Base-by-base conservation (phyloP, 148 eudicot species). In the Simmondsia chinensis region DNA sequence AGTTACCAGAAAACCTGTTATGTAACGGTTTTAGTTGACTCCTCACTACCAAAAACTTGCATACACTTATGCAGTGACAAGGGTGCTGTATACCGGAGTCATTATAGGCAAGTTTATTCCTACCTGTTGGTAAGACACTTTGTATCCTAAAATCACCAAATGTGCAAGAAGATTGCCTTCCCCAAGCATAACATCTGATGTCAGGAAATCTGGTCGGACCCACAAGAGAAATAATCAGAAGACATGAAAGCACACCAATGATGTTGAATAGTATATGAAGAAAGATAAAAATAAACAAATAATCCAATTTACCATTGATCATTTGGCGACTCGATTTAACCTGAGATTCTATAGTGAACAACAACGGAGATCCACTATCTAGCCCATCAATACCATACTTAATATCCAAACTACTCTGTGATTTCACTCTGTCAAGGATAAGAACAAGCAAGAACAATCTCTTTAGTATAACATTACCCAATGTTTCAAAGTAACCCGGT, bases 81-180 rank as follows among this genome's bases (percentile, higher is more conserved):
- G n/a, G n/a, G n/a, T n/a, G n/a, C n/a, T n/a, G n/a, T n/a, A 60
- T 11, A 15, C 16, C 15, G 5, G 9, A 20, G 26, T 11, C 13
- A 29, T 20, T 23, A 26, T 26, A 13, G 8, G n/a, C n/a, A 44
- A 2, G 18, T 12, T 43, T 42, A 26, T 39, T 32, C 60, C 55
- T 70, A 85, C 99, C 79, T 91, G 97, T 58, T 71, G 76, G 61
- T 79, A 73, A 43, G 76, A 69, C 49, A 91, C 88, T 63, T 75
- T 91, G 72, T 79, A 91, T 29, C 99, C 99, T 32, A 91, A 57
- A 66, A 82, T 79, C 35, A 47, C 66, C 16, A 91, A 74, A 68
- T 91, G 99, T 43, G 99, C 83, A 43, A 91, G 68, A 61, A 91
- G 80, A 57, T 79, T 82, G 7, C 99, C 99, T 65, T 85, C 99